These are phyloP conservation scores for Chytriomyces sp. DNA, from an alignment of 192 early-diverging fungal genomes.

Conservation along the genomic window DNA sequence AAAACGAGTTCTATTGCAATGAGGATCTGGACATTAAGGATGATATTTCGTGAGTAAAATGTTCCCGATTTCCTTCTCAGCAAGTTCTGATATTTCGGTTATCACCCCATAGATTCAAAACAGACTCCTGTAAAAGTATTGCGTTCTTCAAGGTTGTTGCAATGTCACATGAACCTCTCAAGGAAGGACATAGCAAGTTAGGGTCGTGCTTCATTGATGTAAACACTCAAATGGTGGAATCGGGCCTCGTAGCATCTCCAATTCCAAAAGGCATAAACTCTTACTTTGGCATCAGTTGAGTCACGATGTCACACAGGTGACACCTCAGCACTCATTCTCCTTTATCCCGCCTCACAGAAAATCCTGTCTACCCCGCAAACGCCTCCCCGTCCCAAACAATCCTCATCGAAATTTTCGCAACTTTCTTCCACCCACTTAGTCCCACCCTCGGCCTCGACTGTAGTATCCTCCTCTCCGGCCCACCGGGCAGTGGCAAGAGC, in stretches of 20 bases:
- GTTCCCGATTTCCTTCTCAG: neutral
- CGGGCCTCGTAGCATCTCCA: constrained; percentile 62
- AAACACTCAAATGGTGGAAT: constrained; percentile 64
- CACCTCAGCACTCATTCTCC: no score
- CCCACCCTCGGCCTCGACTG: constrained; percentile 68
- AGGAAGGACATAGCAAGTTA: neutral
- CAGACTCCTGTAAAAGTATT: constrained; percentile 30
- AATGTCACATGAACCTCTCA: constrained; percentile 28
- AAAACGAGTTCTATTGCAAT: constrained; percentile 35
- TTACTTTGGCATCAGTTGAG: constrained; percentile 24
- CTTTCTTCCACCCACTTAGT: constrained; percentile 72
- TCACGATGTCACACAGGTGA: neutral
- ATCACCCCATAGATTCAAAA: neutral
- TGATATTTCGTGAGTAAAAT: constrained; percentile 36
- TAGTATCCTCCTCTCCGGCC: constrained; percentile 75
- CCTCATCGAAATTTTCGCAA: constrained; percentile 22
- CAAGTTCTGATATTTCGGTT: neutral
- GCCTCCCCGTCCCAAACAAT: neutral
- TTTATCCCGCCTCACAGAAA: neutral
- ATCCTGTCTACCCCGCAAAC: neutral
- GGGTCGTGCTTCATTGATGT: constrained; percentile 51
- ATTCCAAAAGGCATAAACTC: constrained; percentile 40
- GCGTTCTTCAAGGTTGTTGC: constrained; percentile 59
- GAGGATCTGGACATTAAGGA: constrained; percentile 36
- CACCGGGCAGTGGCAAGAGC: constrained; percentile 82